Evolutionary conservation across 306 rosid species (phyloP).

Genomic region (Parietaria judaica): DNA sequence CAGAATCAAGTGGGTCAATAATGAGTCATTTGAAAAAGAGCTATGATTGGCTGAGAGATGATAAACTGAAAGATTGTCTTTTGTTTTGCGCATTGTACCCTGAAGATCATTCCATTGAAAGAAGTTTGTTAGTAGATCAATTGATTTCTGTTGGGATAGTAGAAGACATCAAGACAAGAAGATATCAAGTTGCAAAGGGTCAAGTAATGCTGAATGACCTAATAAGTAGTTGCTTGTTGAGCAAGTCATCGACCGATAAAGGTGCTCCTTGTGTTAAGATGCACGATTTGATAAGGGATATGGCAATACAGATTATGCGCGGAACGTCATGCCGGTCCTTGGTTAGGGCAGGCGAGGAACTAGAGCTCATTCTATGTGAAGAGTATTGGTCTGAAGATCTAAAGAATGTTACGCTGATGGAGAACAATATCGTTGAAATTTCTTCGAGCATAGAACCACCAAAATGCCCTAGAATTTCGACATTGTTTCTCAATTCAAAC

Average conservation of each 20-base stretch:
- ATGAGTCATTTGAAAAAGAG: conserved; percentile 5
- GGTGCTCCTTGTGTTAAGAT: background rate
- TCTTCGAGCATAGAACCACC: background rate
- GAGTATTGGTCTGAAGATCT: background rate
- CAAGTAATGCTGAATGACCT: conserved; percentile 4
- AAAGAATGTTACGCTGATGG: background rate
- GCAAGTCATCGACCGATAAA: background rate
- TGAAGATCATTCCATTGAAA: background rate
- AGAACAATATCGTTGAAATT: background rate
- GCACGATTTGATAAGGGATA: conserved; percentile 15
- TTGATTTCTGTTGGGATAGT: conserved; percentile 5
- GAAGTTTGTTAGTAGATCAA: conserved; percentile 3
- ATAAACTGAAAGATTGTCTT: conserved; percentile 6
- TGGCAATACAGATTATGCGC: conserved; percentile 3
- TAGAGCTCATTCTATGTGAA: background rate
- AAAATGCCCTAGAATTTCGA: background rate
- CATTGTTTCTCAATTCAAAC: background rate
- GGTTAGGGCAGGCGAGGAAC: background rate
- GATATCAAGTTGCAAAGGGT: background rate
- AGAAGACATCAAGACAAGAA: too few relatives aligned
- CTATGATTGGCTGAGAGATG: conserved; percentile 7
- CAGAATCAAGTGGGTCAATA: background rate
- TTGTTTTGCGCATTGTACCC: conserved; percentile 11
- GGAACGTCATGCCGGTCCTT: background rate
- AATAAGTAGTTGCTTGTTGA: background rate